Evolutionary conservation across 116 monocot species (phyloP).

Genomic region (Posidonia oceanica): DNA sequence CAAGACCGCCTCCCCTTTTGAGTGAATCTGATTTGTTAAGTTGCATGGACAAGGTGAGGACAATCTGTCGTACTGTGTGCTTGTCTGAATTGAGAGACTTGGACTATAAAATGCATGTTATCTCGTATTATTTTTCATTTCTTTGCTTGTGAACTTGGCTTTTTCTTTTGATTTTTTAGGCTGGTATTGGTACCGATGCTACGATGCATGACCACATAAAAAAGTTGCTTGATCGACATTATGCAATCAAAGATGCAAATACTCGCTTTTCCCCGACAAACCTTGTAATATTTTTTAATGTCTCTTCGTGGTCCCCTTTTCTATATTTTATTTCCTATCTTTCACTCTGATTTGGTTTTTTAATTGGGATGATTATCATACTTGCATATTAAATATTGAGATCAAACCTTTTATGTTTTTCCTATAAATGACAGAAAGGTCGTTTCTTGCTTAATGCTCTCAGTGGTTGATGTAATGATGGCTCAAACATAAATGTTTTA

Average conservation of each 20-base stretch:
- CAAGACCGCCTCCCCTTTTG: conserved; percentile 93
- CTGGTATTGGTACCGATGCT: conserved; percentile 96
- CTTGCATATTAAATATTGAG: too few relatives aligned
- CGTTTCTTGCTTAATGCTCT: too few relatives aligned
- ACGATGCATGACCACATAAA: conserved; percentile 99
- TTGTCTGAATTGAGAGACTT: neutral
- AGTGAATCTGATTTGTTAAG: conserved; percentile 94
- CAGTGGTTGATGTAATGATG: too few relatives aligned
- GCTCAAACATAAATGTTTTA: neutral
- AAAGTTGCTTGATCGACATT: conserved; percentile 85
- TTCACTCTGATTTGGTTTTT: neutral
- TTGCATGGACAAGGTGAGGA: conserved; percentile 88
- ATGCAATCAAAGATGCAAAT: conserved; percentile 88
- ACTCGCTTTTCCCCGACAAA: conserved; percentile 94
- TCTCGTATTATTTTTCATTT: neutral
- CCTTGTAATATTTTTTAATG: conserved; percentile 37
- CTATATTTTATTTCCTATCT: neutral
- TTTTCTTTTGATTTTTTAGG: conserved; percentile 21
- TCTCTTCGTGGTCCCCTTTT: neutral
- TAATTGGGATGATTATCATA: neutral
- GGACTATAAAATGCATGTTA: neutral
- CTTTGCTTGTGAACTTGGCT: neutral
- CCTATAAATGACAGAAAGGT: too few relatives aligned
- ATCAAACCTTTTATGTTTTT: too few relatives aligned
- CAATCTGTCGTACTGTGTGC: neutral